These are phyloP conservation scores for Abrus pulchellus DNA, from an alignment of 306 rosid species.

Conservation along the genomic window DNA sequence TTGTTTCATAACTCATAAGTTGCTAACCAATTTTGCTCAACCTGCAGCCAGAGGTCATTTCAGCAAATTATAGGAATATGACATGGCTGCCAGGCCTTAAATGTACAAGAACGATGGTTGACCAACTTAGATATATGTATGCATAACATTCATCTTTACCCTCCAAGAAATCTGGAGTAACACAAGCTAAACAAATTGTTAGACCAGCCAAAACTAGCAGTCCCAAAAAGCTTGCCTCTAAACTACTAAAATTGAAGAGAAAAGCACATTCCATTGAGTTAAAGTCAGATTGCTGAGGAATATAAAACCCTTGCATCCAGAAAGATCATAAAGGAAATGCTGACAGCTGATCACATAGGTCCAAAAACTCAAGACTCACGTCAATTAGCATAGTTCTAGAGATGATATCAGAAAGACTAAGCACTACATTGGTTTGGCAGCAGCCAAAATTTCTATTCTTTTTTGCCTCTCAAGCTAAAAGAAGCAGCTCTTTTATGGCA, in stretches of 20 bases:
- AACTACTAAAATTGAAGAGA: slow-evolving; percentile 16
- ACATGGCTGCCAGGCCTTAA: slow-evolving; percentile 1
- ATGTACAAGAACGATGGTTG: slow-evolving; percentile 8
- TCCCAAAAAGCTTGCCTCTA: background rate
- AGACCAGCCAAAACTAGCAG: slow-evolving; percentile 27
- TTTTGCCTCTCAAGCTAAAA: background rate
- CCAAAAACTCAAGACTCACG: slow-evolving; percentile 7
- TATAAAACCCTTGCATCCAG: slow-evolving; percentile 10
- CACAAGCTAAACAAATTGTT: background rate
- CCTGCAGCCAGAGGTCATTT: slow-evolving; percentile 8
- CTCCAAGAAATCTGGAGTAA: slow-evolving; percentile 1
- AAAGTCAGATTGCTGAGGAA: background rate
- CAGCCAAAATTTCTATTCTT: background rate
- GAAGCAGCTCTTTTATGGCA: background rate
- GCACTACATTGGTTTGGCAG: slow-evolving; percentile 11
- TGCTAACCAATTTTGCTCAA: slow-evolving; percentile 38
- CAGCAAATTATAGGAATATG: slow-evolving; percentile 19
- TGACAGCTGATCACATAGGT: slow-evolving; percentile 11
- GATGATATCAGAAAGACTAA: slow-evolving; percentile 9
- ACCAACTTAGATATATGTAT: background rate
- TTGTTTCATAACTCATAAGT: background rate
- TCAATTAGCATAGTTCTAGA: slow-evolving; percentile 2
- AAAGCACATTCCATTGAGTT: slow-evolving; percentile 11
- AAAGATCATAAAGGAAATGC: slow-evolving; percentile 25
- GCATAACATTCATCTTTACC: slow-evolving; percentile 4